phyloP scores from a whole-genome alignment of 2,329 filamentous ascomycete genomes.

The Helotiales sp. region DNA sequence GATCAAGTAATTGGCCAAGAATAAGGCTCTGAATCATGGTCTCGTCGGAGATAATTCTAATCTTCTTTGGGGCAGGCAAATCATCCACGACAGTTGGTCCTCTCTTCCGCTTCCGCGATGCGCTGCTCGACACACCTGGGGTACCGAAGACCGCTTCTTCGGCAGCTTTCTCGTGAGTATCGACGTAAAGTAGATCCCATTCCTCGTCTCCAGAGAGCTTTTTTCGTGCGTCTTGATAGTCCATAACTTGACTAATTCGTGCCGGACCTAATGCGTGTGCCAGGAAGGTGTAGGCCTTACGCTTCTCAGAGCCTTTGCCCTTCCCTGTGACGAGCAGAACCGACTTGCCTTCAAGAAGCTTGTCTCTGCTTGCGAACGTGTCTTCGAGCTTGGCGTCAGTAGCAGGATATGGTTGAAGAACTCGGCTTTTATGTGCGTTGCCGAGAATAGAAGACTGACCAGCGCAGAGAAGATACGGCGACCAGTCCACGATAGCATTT shows the following conservation, averaged over 20 bases:
- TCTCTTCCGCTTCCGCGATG: slow-evolving; percentile 52
- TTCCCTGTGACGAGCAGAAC: slow-evolving; percentile 76
- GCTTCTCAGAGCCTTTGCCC: slow-evolving; percentile 64
- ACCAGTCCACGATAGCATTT: slow-evolving; percentile 71
- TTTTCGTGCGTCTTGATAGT: slow-evolving; percentile 66
- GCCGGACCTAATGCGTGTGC: slow-evolving; percentile 77
- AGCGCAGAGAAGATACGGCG: slow-evolving; percentile 81
- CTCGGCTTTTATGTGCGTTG: slow-evolving; percentile 77
- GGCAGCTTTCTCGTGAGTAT: slow-evolving; percentile 59
- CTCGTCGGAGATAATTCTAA: slow-evolving; percentile 80
- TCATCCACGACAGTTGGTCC: slow-evolving; percentile 43
- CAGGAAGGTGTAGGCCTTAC: slow-evolving; percentile 79
- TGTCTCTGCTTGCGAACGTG: slow-evolving; percentile 63
- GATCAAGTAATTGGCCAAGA: slow-evolving; percentile 70
- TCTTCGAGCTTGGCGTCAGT: slow-evolving; percentile 58
- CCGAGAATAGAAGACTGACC: slow-evolving; percentile 79
- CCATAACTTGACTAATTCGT: slow-evolving; percentile 66
- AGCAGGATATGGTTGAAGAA: slow-evolving; percentile 65
- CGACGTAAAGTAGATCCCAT: slow-evolving; percentile 83
- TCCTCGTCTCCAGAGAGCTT: slow-evolving; percentile 55
- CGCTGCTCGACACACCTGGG: slow-evolving; percentile 30
- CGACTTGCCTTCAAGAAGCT: slow-evolving; percentile 65
- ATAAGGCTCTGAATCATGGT: slow-evolving; percentile 93
- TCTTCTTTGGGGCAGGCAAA: slow-evolving; percentile 52
- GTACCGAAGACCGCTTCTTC: slow-evolving; percentile 43